phyloP scores from a whole-genome alignment of 306 rosid species.

The Cucurbita pepo region DNA sequence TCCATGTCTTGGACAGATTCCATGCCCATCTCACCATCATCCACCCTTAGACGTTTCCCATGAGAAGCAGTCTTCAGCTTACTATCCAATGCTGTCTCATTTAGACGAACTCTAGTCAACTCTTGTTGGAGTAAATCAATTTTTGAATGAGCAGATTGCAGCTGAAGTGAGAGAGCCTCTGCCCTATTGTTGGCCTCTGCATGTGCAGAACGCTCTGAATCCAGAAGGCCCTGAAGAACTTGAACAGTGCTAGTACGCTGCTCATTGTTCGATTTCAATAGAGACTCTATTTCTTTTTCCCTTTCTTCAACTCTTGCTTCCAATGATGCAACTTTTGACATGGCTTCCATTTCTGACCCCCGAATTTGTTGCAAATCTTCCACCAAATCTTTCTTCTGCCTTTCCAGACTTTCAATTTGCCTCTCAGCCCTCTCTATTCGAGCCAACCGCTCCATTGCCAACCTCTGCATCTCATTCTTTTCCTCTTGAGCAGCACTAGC shows the following conservation, averaged over 20 bases:
- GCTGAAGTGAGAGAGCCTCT: slow-evolving; percentile 68
- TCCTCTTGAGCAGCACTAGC: slow-evolving; percentile 52
- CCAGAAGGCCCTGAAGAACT: slow-evolving; percentile 69
- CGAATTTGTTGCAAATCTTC: slow-evolving; percentile 35
- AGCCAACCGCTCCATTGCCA: slow-evolving; percentile 72
- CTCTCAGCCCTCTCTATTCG: slow-evolving; percentile 72
- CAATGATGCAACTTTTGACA: slow-evolving; percentile 30
- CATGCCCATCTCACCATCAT: slow-evolving; percentile 39
- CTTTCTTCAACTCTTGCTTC: slow-evolving; percentile 70
- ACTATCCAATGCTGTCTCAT: slow-evolving; percentile 64
- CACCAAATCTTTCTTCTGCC: slow-evolving; percentile 40
- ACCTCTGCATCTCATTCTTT: slow-evolving; percentile 71
- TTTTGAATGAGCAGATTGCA: slow-evolving; percentile 79
- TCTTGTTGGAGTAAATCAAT: slow-evolving; percentile 81
- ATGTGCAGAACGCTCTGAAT: slow-evolving; percentile 84
- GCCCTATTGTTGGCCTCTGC: slow-evolving; percentile 82
- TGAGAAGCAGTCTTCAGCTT: slow-evolving; percentile 55
- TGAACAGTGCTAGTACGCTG: slow-evolving; percentile 57
- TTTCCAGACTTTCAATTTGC: slow-evolving; percentile 49
- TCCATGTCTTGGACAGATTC: slow-evolving; percentile 71
- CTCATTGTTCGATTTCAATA: slow-evolving; percentile 55
- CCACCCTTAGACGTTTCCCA: slow-evolving; percentile 63
- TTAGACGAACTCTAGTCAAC: slow-evolving; percentile 59
- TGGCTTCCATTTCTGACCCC: slow-evolving; percentile 51
- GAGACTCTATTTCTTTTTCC: slow-evolving; percentile 64